Evolutionary conservation across 2,329 filamentous ascomycete genomes (phyloP).

Genomic region (Ophiostoma pallidulum): DNA sequence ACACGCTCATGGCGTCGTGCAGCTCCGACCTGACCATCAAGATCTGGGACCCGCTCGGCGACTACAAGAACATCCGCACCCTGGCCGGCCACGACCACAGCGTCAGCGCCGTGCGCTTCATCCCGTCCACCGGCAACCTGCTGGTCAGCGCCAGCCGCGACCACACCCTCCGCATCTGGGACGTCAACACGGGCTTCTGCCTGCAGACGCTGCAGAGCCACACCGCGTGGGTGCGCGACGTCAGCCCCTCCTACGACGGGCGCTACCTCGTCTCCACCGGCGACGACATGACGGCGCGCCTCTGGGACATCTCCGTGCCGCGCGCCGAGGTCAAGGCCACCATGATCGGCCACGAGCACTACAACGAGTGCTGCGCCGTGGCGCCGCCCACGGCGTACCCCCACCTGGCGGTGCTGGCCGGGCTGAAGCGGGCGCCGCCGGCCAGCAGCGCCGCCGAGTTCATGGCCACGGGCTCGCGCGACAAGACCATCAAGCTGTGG

Average conservation of each 20-base stretch:
- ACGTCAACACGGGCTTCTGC: constrained; percentile 86
- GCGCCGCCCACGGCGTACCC: constrained; percentile 71
- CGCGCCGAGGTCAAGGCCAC: constrained; percentile 63
- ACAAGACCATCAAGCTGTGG: constrained; percentile 88
- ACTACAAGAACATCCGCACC: constrained; percentile 92
- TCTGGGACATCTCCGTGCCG: constrained; percentile 72
- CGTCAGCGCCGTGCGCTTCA: constrained; percentile 79
- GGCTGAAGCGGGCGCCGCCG: constrained; percentile 72
- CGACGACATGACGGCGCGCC: constrained; percentile 68
- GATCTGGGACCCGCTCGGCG: constrained; percentile 83
- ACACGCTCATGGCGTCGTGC: constrained; percentile 70
- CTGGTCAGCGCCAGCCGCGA: constrained; percentile 81
- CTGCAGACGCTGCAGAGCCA: constrained; percentile 84
- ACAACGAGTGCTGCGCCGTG: constrained; percentile 76
- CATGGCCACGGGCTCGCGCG: constrained; percentile 77
- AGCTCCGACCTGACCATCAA: constrained; percentile 89
- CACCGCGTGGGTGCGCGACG: constrained; percentile 82
- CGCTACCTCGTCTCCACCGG: constrained; percentile 74
- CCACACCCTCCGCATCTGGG: constrained; percentile 80
- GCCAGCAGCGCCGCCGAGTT: constrained; percentile 71
- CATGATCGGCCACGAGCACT: constrained; percentile 78
- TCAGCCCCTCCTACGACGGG: constrained; percentile 73
- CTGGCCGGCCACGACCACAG: constrained; percentile 87
- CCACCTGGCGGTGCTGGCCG: constrained; percentile 68
- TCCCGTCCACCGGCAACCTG: constrained; percentile 74